Base-by-base conservation (phyloP, 2,329 filamentous ascomycete species). In the Blastomyces parvus region DNA sequence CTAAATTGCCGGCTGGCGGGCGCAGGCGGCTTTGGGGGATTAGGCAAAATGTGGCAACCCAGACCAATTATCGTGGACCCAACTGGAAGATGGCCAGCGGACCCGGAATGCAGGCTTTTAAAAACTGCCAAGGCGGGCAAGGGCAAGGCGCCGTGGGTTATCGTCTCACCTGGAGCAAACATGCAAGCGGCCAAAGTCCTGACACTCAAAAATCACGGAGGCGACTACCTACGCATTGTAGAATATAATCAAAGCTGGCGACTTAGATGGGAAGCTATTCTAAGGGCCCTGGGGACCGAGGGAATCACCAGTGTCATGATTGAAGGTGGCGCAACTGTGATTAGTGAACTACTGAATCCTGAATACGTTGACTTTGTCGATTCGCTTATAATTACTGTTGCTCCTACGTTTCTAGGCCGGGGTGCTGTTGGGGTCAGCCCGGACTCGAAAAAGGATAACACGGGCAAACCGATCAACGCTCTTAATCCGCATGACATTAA, bases 381-480 rank as follows among this genome's bases (percentile, higher is more conserved):
- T 71, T 88, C 88, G 1, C 86, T 96, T 59, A 88, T 97, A 69
- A 82, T 97, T 64, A 97, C 93, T 0, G 86, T 97, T 70, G 91
- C 93, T 2, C 93, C 93, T 9, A 90, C 86, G 0, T 97, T 91
- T 84, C 81, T 97, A n/a, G 93, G 93, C 1, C 81, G 84, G 64
- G 90, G 89, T 2, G 91, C 91, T 8, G 89, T 97, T 11, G 81
- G 86, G 13, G 90, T 96, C 2, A 87, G 85, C 57, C 93, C 92
- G 1, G 80, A 84, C 25, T 80, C 84, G 42, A 82, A 81, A 50
- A 70, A 74, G 2, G 81, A 82, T 63, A 74, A 76, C 1, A 72
- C 80, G 22, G 84, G 83, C 2, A 77, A 78, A 56, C 81, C 82
- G 4, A 75, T 83, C 58, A 81, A 88, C 7, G 86, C 86, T 0